These are phyloP conservation scores for Thalassiosira gravida DNA, from an alignment of 352 stramenopile genomes.

Conservation along the genomic window DNA sequence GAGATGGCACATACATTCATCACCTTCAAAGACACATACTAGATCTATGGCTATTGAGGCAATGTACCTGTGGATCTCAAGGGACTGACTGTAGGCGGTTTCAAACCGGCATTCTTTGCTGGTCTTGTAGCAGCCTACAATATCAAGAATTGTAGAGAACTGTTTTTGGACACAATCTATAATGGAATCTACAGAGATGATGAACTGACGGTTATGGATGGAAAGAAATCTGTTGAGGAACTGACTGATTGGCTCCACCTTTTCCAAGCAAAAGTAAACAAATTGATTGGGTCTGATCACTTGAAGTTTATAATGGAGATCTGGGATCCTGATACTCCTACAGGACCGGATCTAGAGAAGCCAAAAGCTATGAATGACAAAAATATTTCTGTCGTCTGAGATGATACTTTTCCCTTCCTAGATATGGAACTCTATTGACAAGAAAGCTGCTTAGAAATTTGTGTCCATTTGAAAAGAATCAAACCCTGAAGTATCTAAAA, in stretches of 20 bases:
- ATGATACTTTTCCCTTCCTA: conserved; percentile 14
- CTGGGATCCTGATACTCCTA: conserved; percentile 20
- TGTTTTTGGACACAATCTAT: conserved; percentile 10
- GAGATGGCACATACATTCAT: conserved; percentile 25
- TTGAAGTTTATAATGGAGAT: conserved; percentile 34
- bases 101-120: conserved; percentile 33
- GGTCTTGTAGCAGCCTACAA: conserved; percentile 30
- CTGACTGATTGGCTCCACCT: neutral
- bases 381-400: neutral
- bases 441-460: neutral
- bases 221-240: conserved; percentile 9
- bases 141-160: conserved; percentile 15
- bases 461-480: conserved; percentile 40
- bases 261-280: conserved; percentile 17
- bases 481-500: conserved; percentile 50
- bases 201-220: conserved; percentile 14
- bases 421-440: conserved; percentile 30
- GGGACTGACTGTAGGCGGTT: conserved; percentile 36
- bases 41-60: neutral
- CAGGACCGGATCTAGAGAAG: neutral
- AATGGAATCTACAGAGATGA: conserved; percentile 36
- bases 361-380: conserved; percentile 5
- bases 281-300: conserved; percentile 9
- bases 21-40: conserved; percentile 6
- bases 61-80: conserved; percentile 10